Evolutionary conservation across 495 filamentous ascomycete species (phyloP).

Genomic region (Aspergillus leporis): DNA sequence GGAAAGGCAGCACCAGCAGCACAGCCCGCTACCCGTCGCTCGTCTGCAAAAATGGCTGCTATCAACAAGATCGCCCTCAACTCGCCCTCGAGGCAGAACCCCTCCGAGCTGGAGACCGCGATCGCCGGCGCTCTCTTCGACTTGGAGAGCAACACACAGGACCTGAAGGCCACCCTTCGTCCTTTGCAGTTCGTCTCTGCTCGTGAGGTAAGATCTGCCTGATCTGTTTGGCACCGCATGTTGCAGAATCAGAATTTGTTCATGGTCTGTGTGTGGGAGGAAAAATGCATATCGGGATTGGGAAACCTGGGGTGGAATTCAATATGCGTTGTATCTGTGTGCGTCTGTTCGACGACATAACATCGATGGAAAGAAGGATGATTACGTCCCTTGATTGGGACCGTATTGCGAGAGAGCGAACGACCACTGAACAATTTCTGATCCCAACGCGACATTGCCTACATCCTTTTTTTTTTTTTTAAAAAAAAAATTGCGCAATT

Average conservation of each 20-base stretch:
- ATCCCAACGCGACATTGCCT: neutral
- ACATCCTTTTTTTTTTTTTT: too few species aligned
- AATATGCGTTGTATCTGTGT: neutral
- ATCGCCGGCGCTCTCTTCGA: constrained; percentile 96
- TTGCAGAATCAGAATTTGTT: constrained; percentile 13
- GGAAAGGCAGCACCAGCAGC: constrained; percentile 40
- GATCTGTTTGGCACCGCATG: constrained; percentile 1
- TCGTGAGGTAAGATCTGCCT: constrained; percentile 82
- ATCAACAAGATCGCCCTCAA: constrained; percentile 97
- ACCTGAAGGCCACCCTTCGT: constrained; percentile 89
- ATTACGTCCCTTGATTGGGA: neutral
- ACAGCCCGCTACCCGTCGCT: constrained; percentile 45
- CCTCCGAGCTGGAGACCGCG: constrained; percentile 90
- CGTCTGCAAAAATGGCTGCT: constrained; percentile 59
- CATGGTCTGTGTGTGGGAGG: constrained; percentile 8
- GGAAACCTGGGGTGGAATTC: neutral
- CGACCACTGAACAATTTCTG: constrained; percentile 6
- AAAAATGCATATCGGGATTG: neutral
- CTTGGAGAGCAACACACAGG: constrained; percentile 94
- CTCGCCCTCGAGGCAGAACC: constrained; percentile 89
- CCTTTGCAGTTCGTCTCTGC: constrained; percentile 97
- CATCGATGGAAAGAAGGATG: neutral
- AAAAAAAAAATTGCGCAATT: neutral
- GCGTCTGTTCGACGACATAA: neutral
- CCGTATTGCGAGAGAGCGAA: neutral